A percentile compares a stretch with the other conserved stretches of the same genome.
These are phyloP conservation scores for Daedalea quercina DNA, from an alignment of 768 basidiomycete species.

Conservation along the genomic window DNA sequence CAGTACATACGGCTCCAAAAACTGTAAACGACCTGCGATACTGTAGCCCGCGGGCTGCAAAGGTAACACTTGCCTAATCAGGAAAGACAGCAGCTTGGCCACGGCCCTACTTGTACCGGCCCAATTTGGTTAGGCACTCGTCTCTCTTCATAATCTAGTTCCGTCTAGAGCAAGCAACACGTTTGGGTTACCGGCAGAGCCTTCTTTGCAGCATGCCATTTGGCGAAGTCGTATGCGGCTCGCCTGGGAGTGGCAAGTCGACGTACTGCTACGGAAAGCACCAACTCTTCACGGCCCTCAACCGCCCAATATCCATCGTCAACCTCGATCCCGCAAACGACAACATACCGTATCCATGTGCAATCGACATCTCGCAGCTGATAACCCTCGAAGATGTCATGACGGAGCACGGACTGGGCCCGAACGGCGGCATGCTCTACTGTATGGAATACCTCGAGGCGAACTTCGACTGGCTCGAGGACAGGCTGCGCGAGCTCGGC, in stretches of 20 bases:
- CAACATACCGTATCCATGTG: conserved; percentile 84
- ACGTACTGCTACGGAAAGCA: conserved; percentile 86
- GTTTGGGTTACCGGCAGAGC: too few species aligned
- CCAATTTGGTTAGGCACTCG: too few species aligned
- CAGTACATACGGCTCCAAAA: too few species aligned
- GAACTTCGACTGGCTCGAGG: conserved; percentile 89
- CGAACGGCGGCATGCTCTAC: conserved; percentile 94
- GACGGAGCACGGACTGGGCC: conserved; percentile 78
- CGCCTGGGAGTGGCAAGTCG: conserved; percentile 84
- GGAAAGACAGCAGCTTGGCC: too few species aligned
- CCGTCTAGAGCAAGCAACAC: too few species aligned
- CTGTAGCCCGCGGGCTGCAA: too few species aligned
- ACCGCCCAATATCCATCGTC: conserved; percentile 81
- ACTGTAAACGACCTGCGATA: too few species aligned
- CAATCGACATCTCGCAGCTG: conserved; percentile 76
- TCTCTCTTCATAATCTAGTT: too few species aligned
- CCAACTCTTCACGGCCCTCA: conserved; percentile 82
- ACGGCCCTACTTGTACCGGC: too few species aligned
- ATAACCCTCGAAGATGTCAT: conserved; percentile 87
- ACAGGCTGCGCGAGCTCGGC: conserved; percentile 54
- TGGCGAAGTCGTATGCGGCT: conserved; percentile 81
- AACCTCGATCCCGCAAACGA: conserved; percentile 97
- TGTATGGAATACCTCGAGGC: conserved; percentile 95
- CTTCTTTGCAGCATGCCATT: too few species aligned
- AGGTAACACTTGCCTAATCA: too few species aligned